phyloP scores from a whole-genome alignment of 129 eudicot genomes.

The Helianthus annuus region DNA sequence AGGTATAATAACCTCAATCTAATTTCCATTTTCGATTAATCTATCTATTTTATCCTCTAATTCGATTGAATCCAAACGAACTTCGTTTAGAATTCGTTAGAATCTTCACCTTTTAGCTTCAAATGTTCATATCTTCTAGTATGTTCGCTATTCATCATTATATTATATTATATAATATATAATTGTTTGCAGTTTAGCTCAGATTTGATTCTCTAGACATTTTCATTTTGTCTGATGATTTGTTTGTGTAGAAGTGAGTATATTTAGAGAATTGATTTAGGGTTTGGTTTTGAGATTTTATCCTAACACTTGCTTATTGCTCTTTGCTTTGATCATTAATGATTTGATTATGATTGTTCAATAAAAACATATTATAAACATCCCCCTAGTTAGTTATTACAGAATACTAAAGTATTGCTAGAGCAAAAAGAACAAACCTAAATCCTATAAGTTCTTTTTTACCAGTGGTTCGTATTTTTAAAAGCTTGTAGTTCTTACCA shows the following conservation, averaged over 20 bases:
- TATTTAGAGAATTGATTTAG: background rate
- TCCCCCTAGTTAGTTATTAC: background rate
- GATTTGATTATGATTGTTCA: background rate
- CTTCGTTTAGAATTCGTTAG: constrained; percentile 6
- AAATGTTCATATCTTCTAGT: background rate
- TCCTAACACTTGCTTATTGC: background rate
- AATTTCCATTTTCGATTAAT: background rate
- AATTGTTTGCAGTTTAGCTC: background rate
- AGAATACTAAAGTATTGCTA: background rate
- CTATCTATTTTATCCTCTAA: background rate
- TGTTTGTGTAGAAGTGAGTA: background rate
- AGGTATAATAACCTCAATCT: constrained; percentile 21
- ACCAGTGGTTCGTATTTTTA: too few relatives aligned
- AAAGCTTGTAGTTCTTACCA: too few relatives aligned
- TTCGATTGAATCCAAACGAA: constrained; percentile 17
- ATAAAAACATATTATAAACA: background rate
- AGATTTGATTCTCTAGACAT: constrained; percentile 16
- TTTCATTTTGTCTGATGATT: background rate
- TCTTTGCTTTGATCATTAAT: background rate
- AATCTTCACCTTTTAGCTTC: constrained; percentile 1
- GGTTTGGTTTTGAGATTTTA: background rate
- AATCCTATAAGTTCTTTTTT: too few relatives aligned
- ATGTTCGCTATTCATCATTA: background rate
- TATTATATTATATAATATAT: background rate
- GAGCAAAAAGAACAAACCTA: too few relatives aligned